Evolutionary conservation across 2,329 filamentous ascomycete species (phyloP), one percentile per base, ranked within the genome.

Genomic region (Colletotrichum caudatum): DNA sequence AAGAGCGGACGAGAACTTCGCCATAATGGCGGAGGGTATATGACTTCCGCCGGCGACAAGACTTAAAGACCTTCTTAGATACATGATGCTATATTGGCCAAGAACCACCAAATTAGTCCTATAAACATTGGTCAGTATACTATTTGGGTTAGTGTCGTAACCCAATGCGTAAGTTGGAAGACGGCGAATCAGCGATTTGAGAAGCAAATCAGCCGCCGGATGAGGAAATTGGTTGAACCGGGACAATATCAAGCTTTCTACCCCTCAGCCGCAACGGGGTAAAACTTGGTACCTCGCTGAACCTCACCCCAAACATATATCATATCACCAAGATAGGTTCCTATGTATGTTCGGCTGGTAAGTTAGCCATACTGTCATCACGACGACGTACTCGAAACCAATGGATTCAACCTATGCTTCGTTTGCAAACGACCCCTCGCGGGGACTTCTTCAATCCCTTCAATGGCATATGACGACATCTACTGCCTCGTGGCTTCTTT

Each of bases 1-100:
- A 35, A 11, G 0, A 56, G 61, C 61, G 33, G 67, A 66, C 56
- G 26, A 62, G 4, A 70, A 50, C 20, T 57, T 66, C 29, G 67
- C 39, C 8, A 58, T 33, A 1, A 70, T 58, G 3, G 57, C 68
- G 0, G 68, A 66, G 41, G 57, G 62, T 26, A 20, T 70, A 0
- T 23, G 50, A 20, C 3, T 2, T 6, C n/a, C 3, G 37, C 57
- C 37, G 23, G 9, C 23, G 23, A 54, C 14, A 3, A 35, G 12
- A 33, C 7, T 2, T 5, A 18, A 29, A 14, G 12, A 1, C 18
- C 14, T 50, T 11, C 46, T 26, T 14, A 7, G n/a, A 51, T 26
- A 1, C 23, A 14, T 2, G 12, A 51, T 51, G 20, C 41, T 8
- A 44, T 7, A 18, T 20, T 44, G 41, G 41, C 20, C 1, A 18